Evolutionary conservation across 1,139 yeast species (phyloP).

Genomic region (Yamadazyma atlantica): DNA sequence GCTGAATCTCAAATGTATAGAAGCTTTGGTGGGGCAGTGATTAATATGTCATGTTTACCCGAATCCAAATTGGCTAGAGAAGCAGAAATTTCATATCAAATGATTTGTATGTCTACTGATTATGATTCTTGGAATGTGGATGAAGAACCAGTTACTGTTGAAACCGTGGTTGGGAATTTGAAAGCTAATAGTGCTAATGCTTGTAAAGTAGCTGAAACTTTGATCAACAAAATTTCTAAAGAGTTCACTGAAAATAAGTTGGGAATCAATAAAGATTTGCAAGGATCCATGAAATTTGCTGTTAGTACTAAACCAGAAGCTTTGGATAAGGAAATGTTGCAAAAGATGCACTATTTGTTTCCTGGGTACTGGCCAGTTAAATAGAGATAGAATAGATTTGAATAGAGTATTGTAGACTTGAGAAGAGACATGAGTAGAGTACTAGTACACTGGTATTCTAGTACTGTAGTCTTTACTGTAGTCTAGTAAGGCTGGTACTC

Average conservation of each 20-base stretch:
- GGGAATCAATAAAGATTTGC: constrained; percentile 63
- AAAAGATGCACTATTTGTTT: constrained; percentile 80
- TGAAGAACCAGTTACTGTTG: constrained; percentile 96
- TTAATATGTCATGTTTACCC: constrained; percentile 95
- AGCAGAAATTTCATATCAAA: constrained; percentile 94
- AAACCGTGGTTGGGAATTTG: constrained; percentile 88
- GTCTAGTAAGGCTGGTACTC: too few relatives aligned
- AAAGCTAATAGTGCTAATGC: constrained; percentile 89
- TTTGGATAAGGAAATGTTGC: constrained; percentile 68
- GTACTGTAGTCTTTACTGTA: too few relatives aligned
- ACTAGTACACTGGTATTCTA: too few relatives aligned
- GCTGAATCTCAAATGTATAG: constrained; percentile 93
- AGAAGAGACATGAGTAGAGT: too few relatives aligned
- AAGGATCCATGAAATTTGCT: constrained; percentile 76
- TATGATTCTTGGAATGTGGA: constrained; percentile 97
- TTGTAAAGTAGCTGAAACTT: constrained; percentile 65
- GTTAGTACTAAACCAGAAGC: constrained; percentile 81
- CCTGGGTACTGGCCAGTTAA: constrained; percentile 84
- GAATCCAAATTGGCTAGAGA: constrained; percentile 96
- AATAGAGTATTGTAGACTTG: not conserved
- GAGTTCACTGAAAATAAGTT: constrained; percentile 54
- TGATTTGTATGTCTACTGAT: constrained; percentile 98
- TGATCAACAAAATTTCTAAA: constrained; percentile 65
- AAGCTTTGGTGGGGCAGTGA: constrained; percentile 90
- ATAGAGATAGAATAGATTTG: constrained; percentile 6